Evolutionary conservation across 139 green algal genomes (phyloP), one percentile per base, ranked within the genome.

Genomic region (Tetraselmis chui): DNA sequence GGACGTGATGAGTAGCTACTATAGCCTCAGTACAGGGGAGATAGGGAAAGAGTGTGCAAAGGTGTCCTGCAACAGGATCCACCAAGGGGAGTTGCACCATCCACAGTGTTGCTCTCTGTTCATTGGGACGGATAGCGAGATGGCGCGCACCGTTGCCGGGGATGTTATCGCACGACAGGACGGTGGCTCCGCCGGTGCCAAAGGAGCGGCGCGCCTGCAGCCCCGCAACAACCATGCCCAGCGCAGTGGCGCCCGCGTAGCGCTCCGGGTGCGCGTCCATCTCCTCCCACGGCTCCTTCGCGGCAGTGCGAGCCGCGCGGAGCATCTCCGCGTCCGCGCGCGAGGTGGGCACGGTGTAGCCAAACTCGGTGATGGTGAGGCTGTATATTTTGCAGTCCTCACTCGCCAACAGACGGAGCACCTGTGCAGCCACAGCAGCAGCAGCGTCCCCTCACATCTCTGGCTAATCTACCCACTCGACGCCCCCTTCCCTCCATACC

Each of bases 291-390:
- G 26, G 23, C 28, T 32, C 76, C 23, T 80, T 80, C n/a, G 32
- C 23, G 23, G 76, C 76, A 32, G 2, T 32, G 2, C 45, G 23
- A 29, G 45, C 45, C 18, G 45, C 45, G 11, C 45, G 5, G 11
- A 80, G 31, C 2, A 80, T 2, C n/a, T 30, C 28, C 28, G 45
- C 28, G 76, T 80, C 76, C 23, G 29, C 28, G 28, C 2, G 23
- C 23, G 31, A 28, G 1, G 32, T 31, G 1, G 76, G 76, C 2
- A 80, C 76, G 1, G 29, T 30, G 76, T 80, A 80, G n/a, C 76
- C 76, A 32, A 80, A 80, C 76, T 80, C 76, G 2, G 76, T 80
- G 76, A 80, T 80, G 29, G 76, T 80, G 28, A 80, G n/a, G 29
- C 29, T 59, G 29, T 59, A 31, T 31, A 80, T 80, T 29, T 80